Evolutionary conservation across 352 stramenopile genomes (phyloP).

Genomic region (Hyaloperonospora brassicae): DNA sequence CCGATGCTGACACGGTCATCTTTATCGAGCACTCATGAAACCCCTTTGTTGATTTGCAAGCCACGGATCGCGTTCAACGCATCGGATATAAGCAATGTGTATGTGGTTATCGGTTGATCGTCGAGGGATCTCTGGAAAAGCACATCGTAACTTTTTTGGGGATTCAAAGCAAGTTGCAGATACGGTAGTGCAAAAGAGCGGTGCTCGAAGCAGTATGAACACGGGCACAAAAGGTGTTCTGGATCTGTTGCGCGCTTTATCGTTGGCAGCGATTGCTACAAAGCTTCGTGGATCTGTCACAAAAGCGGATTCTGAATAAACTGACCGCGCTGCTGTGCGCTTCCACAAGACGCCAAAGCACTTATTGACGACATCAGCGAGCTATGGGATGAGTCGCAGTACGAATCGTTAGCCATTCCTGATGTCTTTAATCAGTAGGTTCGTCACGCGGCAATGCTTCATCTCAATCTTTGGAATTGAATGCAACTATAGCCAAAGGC

Average conservation of each 20-base stretch:
- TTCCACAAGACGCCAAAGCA: constrained; percentile 30
- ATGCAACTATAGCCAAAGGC: too few species aligned
- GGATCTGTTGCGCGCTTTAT: constrained; percentile 48
- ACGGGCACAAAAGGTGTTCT: constrained; percentile 58
- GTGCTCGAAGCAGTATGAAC: constrained; percentile 52
- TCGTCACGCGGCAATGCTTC: too few species aligned
- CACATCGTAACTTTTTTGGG: constrained; percentile 70
- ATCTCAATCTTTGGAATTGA: too few species aligned
- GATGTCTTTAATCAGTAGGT: neutral
- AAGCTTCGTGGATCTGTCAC: constrained; percentile 16
- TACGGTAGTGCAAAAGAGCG: constrained; percentile 47
- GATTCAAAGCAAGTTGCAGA: constrained; percentile 68
- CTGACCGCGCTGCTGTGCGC: constrained; percentile 7
- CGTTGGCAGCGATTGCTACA: constrained; percentile 29
- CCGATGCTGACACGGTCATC: constrained; percentile 93
- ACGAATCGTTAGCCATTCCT: constrained; percentile 68
- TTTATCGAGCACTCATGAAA: constrained; percentile 99
- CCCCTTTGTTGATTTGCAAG: constrained; percentile 92
- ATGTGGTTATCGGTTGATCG: constrained; percentile 73
- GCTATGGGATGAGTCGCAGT: constrained; percentile 77
- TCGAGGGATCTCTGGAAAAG: constrained; percentile 63
- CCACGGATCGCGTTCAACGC: constrained; percentile 81
- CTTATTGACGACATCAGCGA: constrained; percentile 62
- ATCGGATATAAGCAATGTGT: constrained; percentile 66
- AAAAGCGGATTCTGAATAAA: constrained; percentile 2